These are phyloP conservation scores for Prosopis cineraria DNA, from an alignment of 306 rosid genomes.

Conservation along the genomic window DNA sequence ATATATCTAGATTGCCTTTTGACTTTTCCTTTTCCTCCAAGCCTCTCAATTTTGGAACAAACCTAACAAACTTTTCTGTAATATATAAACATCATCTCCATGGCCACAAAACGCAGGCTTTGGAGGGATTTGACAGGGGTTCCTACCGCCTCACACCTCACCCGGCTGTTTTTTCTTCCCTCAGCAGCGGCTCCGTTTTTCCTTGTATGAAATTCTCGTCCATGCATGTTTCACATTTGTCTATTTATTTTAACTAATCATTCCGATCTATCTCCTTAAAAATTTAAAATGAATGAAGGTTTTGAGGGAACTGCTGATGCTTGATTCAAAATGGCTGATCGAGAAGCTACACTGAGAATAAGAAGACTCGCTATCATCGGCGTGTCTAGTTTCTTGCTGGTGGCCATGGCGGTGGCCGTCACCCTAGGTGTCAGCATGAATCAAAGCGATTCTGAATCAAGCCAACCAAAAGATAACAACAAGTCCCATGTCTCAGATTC, in stretches of 20 bases:
- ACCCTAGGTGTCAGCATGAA: constrained; percentile 31
- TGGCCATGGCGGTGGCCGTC: constrained; percentile 71
- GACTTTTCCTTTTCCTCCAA: constrained; percentile 32
- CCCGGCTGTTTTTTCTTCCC: constrained; percentile 29
- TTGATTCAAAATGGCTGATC: constrained; percentile 33
- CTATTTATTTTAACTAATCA: background rate
- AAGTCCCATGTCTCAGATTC: constrained; percentile 29
- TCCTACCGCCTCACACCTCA: constrained; percentile 22
- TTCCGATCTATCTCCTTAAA: background rate
- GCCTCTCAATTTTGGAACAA: constrained; percentile 38
- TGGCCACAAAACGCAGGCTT: constrained; percentile 15
- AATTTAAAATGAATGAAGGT: constrained; percentile 17
- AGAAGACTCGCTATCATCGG: constrained; percentile 46
- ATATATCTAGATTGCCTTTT: constrained; percentile 3
- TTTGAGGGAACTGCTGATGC: constrained; percentile 42
- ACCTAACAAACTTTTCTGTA: constrained; percentile 28
- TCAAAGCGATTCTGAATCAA: background rate
- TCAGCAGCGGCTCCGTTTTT: constrained; percentile 25
- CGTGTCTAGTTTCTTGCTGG: constrained; percentile 53
- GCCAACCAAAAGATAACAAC: background rate
- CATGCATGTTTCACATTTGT: background rate
- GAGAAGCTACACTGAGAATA: constrained; percentile 24
- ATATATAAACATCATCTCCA: background rate
- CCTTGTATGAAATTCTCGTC: background rate
- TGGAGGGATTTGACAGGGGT: constrained; percentile 30